Evolutionary conservation across 2,329 filamentous ascomycete species (phyloP), one percentile per base, ranked within the genome.

Genomic region (Chaetomium olivaceum): DNA sequence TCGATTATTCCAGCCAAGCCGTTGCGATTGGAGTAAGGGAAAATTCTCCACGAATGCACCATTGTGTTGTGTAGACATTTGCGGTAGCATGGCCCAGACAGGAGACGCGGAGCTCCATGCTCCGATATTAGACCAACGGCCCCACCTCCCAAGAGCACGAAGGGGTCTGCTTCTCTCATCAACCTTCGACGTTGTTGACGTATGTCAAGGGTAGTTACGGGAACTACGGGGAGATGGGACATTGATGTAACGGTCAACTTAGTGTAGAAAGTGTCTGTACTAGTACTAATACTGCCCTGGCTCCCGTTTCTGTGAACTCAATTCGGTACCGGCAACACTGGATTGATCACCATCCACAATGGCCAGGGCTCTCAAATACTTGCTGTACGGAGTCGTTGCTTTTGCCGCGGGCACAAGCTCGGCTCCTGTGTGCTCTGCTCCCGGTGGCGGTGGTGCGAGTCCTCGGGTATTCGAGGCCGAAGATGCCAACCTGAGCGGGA

Each of bases 401-500:
- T 43, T 67, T 7, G 64, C 51, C 12, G 29, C 27, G n/a, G 54
- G 46, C 9, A 36, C 54, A 6, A 29, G 33, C 25, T 61, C 58
- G 3, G 65, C 55, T 9, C 64, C 64, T 7, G 43, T 46, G 5
- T 54, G 46, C 27, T 12, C 62, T 9, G 48, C 56, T 25, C 50
- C 36, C 36, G 29, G 46, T 11, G 43, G 31, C 16, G 19, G 39
- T 3, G 51, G 54, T n/a, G 57, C 65, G 12, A 58, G 58, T 7
- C 39, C 39, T 43, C 39, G 39, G 51, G 68, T 63, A 7, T 71
- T 63, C 57, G 75, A 82, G 71, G 81, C 81, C 8, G 81, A 83
- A 69, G 73, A 76, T 62, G 80, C 77, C 1, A 71, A 72, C 6
- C 72, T 82, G 31, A 74, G 73, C 5, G 81, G 80, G 16, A 79